A percentile compares a stretch with the other conserved stretches of the same genome.
Evolutionary conservation across 208 protist species (phyloP).

Genomic region (Wallacemonas rigidus): DNA sequence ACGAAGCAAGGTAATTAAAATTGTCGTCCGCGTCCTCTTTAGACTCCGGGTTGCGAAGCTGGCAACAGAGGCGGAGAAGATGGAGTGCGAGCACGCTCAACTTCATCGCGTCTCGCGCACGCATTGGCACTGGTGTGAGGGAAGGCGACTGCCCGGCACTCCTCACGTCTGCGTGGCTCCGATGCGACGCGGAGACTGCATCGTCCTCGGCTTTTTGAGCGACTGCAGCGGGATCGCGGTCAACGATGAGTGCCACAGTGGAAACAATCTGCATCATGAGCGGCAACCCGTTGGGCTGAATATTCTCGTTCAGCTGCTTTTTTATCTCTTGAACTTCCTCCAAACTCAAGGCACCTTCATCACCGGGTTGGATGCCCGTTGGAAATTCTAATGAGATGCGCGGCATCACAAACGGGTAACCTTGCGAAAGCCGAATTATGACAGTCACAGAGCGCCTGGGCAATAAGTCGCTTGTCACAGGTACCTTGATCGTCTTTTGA

Average conservation of each 20-base stretch:
- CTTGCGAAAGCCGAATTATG: constrained; percentile 59
- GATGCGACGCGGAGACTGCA: neutral
- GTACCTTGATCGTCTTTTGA: constrained; percentile 54
- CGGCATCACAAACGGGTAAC: constrained; percentile 74
- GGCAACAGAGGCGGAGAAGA: constrained; percentile 77
- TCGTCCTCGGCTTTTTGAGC: constrained; percentile 1
- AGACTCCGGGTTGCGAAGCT: constrained; percentile 76
- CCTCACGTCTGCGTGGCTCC: neutral
- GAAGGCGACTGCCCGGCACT: constrained; percentile 26
- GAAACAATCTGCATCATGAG: constrained; percentile 80
- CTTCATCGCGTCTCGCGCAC: constrained; percentile 58
- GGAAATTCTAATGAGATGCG: constrained; percentile 48
- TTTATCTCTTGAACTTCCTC: constrained; percentile 50
- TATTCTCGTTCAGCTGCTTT: constrained; percentile 48
- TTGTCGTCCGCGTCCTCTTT: constrained; percentile 70
- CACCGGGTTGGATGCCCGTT: constrained; percentile 24
- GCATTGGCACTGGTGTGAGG: constrained; percentile 56
- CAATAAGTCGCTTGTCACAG: constrained; percentile 35
- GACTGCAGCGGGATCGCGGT: constrained; percentile 21
- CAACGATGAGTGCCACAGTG: constrained; percentile 48
- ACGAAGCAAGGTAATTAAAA: constrained; percentile 58
- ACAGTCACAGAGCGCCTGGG: constrained; percentile 45
- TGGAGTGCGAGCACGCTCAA: constrained; percentile 72
- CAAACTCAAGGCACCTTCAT: constrained; percentile 30
- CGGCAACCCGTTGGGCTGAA: constrained; percentile 55